phyloP scores from a whole-genome alignment of 2,329 filamentous ascomycete genomes.

The Hypoxylon sp. region DNA sequence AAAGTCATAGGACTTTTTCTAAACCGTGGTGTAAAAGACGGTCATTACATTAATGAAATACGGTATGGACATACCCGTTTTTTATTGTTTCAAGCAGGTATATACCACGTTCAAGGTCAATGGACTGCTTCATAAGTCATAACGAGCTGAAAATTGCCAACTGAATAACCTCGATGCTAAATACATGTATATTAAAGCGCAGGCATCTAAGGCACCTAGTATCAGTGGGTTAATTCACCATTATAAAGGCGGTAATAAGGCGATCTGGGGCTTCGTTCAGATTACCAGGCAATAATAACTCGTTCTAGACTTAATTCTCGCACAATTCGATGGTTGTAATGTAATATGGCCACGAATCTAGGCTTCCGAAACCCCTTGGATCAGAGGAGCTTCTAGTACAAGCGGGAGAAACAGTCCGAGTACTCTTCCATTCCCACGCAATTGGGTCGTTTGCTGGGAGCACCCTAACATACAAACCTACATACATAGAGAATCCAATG shows the following conservation, averaged over 20 bases:
- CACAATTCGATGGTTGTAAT: constrained; percentile 1
- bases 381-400: constrained; percentile 6
- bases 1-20: constrained; percentile 13
- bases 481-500: constrained; percentile 19
- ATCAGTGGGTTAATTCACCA: neutral
- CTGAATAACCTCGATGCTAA: neutral
- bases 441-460: constrained; percentile 29
- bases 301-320: neutral
- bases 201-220: no score
- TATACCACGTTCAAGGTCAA: no score
- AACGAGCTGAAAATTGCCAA: neutral
- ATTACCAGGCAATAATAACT: constrained; percentile 12
- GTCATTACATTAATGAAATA: neutral
- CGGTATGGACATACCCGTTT: neutral
- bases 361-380: constrained; percentile 8
- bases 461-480: constrained; percentile 23
- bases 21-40: constrained; percentile 12
- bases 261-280: neutral
- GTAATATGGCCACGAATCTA: constrained; percentile 8
- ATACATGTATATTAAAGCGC: neutral
- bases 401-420: constrained; percentile 36
- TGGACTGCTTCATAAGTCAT: no score
- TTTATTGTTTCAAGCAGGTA: neutral
- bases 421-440: constrained; percentile 16
- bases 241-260: neutral